Evolutionary conservation across 345 rosid genomes (phyloP).

Genomic region (Sisymbrium irio): DNA sequence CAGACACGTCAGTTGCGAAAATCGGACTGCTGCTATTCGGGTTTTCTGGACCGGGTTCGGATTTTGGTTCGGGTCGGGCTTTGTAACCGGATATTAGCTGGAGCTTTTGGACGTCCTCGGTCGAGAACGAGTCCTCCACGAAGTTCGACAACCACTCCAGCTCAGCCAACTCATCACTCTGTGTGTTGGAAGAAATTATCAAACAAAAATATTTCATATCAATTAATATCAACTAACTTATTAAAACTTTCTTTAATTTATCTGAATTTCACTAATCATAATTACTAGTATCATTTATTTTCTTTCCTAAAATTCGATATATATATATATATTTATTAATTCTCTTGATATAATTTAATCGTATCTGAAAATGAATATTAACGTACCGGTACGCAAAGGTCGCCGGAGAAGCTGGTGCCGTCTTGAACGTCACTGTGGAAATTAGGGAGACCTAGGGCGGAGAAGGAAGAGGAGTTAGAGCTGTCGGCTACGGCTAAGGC

Average conservation of each 20-base stretch:
- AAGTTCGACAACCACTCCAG: slow-evolving; percentile 95
- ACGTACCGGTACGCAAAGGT: slow-evolving; percentile 88
- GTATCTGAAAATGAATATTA: neutral
- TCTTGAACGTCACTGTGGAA: slow-evolving; percentile 41
- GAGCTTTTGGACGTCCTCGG: slow-evolving; percentile 79
- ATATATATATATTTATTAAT: neutral
- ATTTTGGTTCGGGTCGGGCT: slow-evolving; percentile 49
- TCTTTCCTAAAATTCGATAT: neutral
- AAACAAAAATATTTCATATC: neutral
- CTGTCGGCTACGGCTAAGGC: slow-evolving; percentile 50
- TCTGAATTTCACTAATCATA: neutral
- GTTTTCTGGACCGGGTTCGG: slow-evolving; percentile 39
- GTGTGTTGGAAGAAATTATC: neutral
- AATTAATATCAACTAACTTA: neutral
- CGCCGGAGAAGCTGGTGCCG: slow-evolving; percentile 52
- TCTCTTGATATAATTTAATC: neutral
- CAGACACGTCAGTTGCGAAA: slow-evolving; percentile 55
- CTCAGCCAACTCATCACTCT: slow-evolving; percentile 95
- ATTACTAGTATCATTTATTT: neutral
- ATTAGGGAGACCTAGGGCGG: slow-evolving; percentile 31
- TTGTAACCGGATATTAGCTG: slow-evolving; percentile 75
- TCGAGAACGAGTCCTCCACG: slow-evolving; percentile 92
- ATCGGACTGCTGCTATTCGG: slow-evolving; percentile 19
- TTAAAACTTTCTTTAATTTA: neutral
- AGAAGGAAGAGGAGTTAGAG: slow-evolving; percentile 51